Evolutionary conservation across 768 basidiomycete species (phyloP), one percentile per base, ranked within the genome.

Genomic region (Lactifluus piperatus): DNA sequence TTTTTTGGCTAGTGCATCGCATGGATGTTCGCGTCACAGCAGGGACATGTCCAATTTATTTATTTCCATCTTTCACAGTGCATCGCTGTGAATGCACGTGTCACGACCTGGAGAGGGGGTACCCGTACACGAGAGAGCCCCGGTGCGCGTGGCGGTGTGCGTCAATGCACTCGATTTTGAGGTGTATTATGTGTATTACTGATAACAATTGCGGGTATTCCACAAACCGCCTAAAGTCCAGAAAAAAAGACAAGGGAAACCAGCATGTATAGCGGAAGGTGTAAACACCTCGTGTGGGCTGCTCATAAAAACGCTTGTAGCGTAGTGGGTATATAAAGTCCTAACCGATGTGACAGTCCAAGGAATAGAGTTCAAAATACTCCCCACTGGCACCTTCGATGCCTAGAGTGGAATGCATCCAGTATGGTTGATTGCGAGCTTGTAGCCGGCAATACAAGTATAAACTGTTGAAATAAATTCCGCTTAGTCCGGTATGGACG

Each of bases 381-480:
- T 4, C n/a, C n/a, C 26, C 29, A 10, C 30, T 32, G 30, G 3
- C 30, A 4, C 41, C 7, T 44, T 24, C 22, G 11, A 44, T 51
- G 16, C 13, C 30, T 71, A 75, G 45, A 75, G 65, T 37, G 67
- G 55, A 53, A 72, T 59, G 68, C 81, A 83, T 43, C 76, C 70
- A 63, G 73, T 72, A 51, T 75, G 75, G 63, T 81, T 77, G 18
- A 43, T 24, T 26, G 74, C 67, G 27, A 73, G 72, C 59, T 71
- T 73, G 73, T 74, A 83, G 51, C 81, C 80, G 34, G 70, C 70
- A 44, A 74, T 72, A 67, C 81, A 83, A 18, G 77, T 73, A 64
- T 77, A 77, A 53, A 82, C 81, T 82, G 52, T 7, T 48, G 20
- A 49, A 34, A 52, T 44, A 32, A 18, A 39, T 51, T 29, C 26